phyloP scores from a whole-genome alignment of 139 green algal species.

The Closterium sp. region DNA sequence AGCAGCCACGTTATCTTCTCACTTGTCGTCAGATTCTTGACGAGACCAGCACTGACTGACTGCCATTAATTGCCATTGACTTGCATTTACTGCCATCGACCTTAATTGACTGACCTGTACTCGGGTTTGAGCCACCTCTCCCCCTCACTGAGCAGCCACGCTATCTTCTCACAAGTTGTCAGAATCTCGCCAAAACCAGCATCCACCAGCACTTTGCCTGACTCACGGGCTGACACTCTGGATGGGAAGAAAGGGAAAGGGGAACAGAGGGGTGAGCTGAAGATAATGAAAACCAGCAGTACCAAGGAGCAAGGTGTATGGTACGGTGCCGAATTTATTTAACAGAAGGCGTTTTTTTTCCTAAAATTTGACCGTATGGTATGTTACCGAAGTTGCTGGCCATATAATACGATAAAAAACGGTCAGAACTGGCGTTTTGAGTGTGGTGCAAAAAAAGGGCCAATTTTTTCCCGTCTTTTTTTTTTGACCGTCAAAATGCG shows the following conservation, averaged over 20 bases:
- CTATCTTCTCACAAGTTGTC: conserved; percentile 95
- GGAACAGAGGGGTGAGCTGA: too few relatives aligned
- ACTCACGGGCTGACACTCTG: conserved; percentile 82
- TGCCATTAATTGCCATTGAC: background rate
- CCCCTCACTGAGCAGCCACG: conserved; percentile 83
- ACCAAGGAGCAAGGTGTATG: too few relatives aligned
- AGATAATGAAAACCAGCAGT: background rate
- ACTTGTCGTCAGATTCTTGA: conserved; percentile 90
- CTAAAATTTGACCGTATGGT: too few relatives aligned
- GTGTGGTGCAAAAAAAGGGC: too few relatives aligned
- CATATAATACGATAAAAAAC: too few relatives aligned
- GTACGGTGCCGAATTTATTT: too few relatives aligned
- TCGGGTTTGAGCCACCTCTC: conserved; percentile 80
- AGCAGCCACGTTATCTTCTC: conserved; percentile 96
- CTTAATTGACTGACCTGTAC: conserved; percentile 11
- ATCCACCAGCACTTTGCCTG: conserved; percentile 91
- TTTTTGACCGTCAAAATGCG: too few relatives aligned
- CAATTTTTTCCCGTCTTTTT: too few relatives aligned
- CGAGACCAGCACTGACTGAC: conserved; percentile 71
- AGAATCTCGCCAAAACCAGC: conserved; percentile 92
- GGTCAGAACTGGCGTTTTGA: too few relatives aligned
- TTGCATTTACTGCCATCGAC: background rate
- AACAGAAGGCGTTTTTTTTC: too few relatives aligned
- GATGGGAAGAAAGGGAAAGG: background rate
- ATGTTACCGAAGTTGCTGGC: too few relatives aligned